Evolutionary conservation across 2,329 filamentous ascomycete genomes (phyloP).

Genomic region (Celoporthe dispersa): DNA sequence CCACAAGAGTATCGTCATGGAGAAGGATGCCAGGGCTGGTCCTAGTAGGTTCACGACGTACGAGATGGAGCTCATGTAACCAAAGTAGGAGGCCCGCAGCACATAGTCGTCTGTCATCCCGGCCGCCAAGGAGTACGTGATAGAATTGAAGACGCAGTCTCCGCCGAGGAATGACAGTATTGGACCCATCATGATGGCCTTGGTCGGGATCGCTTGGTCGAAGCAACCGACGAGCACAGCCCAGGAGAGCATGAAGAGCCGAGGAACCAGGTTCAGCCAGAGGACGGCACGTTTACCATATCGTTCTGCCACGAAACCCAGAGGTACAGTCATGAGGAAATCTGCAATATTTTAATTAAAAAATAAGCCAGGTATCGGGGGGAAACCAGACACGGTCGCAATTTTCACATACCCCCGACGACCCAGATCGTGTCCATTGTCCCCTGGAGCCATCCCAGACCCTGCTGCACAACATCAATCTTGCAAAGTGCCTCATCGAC

Average conservation of each 20-base stretch:
- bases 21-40: slow-evolving; percentile 50
- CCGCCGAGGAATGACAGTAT: slow-evolving; percentile 51
- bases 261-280: slow-evolving; percentile 49
- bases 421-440: slow-evolving; percentile 54
- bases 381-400: too few relatives aligned
- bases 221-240: slow-evolving; percentile 45
- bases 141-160: slow-evolving; percentile 56
- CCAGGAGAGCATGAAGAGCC: slow-evolving; percentile 47
- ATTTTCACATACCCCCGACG: slow-evolving; percentile 45
- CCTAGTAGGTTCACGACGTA: slow-evolving; percentile 52
- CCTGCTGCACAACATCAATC: slow-evolving; percentile 53
- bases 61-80: slow-evolving; percentile 53
- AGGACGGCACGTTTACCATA: slow-evolving; percentile 47
- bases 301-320: slow-evolving; percentile 50
- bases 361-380: too few relatives aligned
- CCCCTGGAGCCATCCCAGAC: slow-evolving; percentile 57
- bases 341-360: slow-evolving; percentile 38
- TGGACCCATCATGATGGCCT: slow-evolving; percentile 46
- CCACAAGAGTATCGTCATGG: slow-evolving; percentile 49
- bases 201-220: slow-evolving; percentile 42
- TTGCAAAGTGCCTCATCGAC: slow-evolving; percentile 60
- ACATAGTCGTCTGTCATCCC: slow-evolving; percentile 49
- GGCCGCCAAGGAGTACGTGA: slow-evolving; percentile 51
- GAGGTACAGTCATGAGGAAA: slow-evolving; percentile 53
- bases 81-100: slow-evolving; percentile 51